Conservation (phyloP, 805 yeast species). For the Hanseniaspora valbyensis region DNA sequence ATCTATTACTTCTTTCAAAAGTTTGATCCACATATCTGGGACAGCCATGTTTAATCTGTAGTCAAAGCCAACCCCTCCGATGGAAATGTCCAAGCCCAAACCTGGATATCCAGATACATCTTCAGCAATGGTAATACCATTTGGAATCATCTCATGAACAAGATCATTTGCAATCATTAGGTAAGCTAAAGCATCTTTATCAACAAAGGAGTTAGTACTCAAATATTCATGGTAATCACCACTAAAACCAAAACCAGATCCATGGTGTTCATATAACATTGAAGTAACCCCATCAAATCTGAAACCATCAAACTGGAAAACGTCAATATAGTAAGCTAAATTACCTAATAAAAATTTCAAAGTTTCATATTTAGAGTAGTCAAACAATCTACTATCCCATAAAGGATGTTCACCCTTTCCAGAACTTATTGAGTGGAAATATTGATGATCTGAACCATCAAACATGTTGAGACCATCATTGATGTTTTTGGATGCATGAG, state of each 20-base stretch:
- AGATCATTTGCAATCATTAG: slow-evolving; percentile 83
- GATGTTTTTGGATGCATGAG: slow-evolving; percentile 91
- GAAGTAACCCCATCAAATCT: slow-evolving; percentile 94
- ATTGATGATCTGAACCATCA: slow-evolving; percentile 91
- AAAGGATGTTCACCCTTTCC: slow-evolving; percentile 75
- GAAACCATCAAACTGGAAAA: slow-evolving; percentile 84
- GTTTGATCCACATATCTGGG: slow-evolving; percentile 98
- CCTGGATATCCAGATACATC: slow-evolving; percentile 98
- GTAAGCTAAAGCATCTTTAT: slow-evolving; percentile 75
- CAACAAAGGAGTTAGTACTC: slow-evolving; percentile 58
- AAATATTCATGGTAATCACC: slow-evolving; percentile 91
- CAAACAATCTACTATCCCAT: slow-evolving; percentile 95
- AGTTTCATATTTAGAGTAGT: slow-evolving; percentile 86
- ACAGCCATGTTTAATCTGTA: slow-evolving; percentile 92
- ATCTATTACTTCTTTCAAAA: slow-evolving; percentile 69
- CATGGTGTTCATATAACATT: slow-evolving; percentile 87
- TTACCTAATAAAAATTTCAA: slow-evolving; percentile 75
- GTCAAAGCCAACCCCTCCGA: slow-evolving; percentile 90
- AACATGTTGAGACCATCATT: slow-evolving; percentile 86
- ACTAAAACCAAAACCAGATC: slow-evolving; percentile 69
- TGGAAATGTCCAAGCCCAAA: slow-evolving; percentile 56
- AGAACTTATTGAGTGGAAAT: slow-evolving; percentile 71
- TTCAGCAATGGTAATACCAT: slow-evolving; percentile 77
- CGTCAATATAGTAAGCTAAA: slow-evolving; percentile 71
- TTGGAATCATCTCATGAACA: slow-evolving; percentile 43